phyloP scores from a whole-genome alignment of 495 filamentous ascomycete species.

The Penicillium coprophilum region DNA sequence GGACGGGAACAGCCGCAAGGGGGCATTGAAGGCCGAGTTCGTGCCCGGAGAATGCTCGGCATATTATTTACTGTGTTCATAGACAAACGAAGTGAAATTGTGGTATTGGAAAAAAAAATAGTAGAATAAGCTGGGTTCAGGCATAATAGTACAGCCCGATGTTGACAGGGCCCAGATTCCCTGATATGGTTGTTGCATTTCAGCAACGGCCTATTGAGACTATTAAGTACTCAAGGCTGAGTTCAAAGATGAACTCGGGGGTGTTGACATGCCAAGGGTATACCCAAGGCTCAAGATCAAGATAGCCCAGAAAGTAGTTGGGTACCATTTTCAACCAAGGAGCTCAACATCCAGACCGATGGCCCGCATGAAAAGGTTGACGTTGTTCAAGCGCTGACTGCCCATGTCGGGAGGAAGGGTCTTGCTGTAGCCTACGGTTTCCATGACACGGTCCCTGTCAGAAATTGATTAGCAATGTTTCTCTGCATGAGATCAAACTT shows the following conservation, averaged over 20 bases:
- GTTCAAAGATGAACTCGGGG: not conserved
- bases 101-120: slow-evolving; percentile 14
- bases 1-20: not conserved
- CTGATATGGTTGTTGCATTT: slow-evolving; percentile 8
- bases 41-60: slow-evolving; percentile 4
- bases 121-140: slow-evolving; percentile 4
- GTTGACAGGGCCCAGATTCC: slow-evolving; percentile 3
- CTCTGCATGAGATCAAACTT: not conserved
- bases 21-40: slow-evolving; percentile 4
- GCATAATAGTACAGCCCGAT: not conserved
- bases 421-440: slow-evolving; percentile 83
- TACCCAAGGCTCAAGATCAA: not conserved
- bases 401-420: slow-evolving; percentile 83
- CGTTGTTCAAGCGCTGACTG: slow-evolving; percentile 76
- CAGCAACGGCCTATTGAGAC: not conserved
- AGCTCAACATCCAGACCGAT: slow-evolving; percentile 97
- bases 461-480: slow-evolving; percentile 18
- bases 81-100: slow-evolving; percentile 7
- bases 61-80: not conserved
- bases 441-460: slow-evolving; percentile 86
- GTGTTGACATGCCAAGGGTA: not conserved
- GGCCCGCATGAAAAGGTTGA: slow-evolving; percentile 97
- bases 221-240: not conserved
- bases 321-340: slow-evolving; percentile 56
- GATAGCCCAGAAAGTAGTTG: not conserved